phyloP scores from a whole-genome alignment of 2,329 filamentous ascomycete genomes.

The Hypoxylon sp. region DNA sequence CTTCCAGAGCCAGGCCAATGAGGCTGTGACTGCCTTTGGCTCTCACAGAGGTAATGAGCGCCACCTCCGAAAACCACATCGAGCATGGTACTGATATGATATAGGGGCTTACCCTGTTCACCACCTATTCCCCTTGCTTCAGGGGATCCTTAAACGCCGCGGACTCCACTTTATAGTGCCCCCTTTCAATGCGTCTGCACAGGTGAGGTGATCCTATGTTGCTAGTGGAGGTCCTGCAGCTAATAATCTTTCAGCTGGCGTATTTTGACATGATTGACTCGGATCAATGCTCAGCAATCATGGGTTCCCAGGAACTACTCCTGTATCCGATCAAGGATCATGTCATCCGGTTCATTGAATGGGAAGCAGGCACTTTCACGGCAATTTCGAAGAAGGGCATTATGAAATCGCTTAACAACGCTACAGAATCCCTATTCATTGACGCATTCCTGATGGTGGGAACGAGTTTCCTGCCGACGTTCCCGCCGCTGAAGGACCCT shows the following conservation, averaged over 20 bases:
- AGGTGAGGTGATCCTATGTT: conserved; percentile 65
- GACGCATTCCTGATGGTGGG: conserved; percentile 87
- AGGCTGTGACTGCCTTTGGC: conserved; percentile 89
- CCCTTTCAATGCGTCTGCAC: conserved; percentile 87
- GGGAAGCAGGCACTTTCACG: conserved; percentile 73
- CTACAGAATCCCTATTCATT: conserved; percentile 78
- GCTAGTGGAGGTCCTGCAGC: conserved; percentile 38
- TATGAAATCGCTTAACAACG: conserved; percentile 74
- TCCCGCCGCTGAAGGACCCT: conserved; percentile 78
- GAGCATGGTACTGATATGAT: conserved; percentile 27
- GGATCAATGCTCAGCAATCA: conserved; percentile 79
- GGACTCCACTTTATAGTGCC: conserved; percentile 82
- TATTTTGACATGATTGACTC: conserved; percentile 78
- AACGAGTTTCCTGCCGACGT: conserved; percentile 80
- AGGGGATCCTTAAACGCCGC: conserved; percentile 76
- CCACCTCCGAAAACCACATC: background rate
- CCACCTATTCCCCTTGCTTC: conserved; percentile 80
- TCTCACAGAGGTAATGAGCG: conserved; percentile 72
- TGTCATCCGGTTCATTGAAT: conserved; percentile 75
- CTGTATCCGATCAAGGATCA: conserved; percentile 85
- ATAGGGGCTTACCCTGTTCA: conserved; percentile 77
- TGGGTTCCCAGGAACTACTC: conserved; percentile 86
- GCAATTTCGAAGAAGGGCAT: conserved; percentile 75
- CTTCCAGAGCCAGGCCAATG: conserved; percentile 79
- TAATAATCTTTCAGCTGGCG: conserved; percentile 69